Percentiles rank a stretch among this genome's conserved stretches.
Conservation (phyloP, 352 stramenopile species). For the Thalassiosira mediterranea region DNA sequence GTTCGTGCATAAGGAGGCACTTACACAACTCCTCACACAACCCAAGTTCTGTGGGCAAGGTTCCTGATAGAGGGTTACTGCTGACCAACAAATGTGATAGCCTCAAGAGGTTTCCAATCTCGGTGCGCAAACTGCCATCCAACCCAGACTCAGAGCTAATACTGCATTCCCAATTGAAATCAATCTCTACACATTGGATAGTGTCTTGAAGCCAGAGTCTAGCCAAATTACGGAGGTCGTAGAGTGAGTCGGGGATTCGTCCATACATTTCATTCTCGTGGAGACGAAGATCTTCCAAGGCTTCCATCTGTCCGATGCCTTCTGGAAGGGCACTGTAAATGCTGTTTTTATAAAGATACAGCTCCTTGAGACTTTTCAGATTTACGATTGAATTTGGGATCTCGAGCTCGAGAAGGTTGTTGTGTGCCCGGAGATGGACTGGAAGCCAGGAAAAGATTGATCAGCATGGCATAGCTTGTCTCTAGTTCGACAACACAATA, state of each 20-base stretch:
- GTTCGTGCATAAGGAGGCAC: no score
- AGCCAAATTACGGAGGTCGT: slow-evolving; percentile 24
- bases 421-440: slow-evolving; percentile 26
- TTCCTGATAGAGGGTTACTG: slow-evolving; percentile 29
- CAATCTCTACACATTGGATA: slow-evolving; percentile 16
- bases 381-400: slow-evolving; percentile 26
- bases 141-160: slow-evolving; percentile 36
- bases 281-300: slow-evolving; percentile 41
- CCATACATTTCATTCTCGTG: slow-evolving; percentile 38
- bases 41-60: slow-evolving; percentile 18
- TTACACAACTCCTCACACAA: slow-evolving; percentile 42
- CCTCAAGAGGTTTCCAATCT: slow-evolving; percentile 49
- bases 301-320: slow-evolving; percentile 38
- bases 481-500: no score
- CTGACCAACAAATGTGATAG: slow-evolving; percentile 34
- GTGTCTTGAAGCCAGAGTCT: slow-evolving; percentile 44
- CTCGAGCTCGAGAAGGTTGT: slow-evolving; percentile 24
- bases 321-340: slow-evolving; percentile 26
- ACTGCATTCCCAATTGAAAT: slow-evolving; percentile 22
- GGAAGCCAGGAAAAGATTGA: no score
- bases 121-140: slow-evolving; percentile 41
- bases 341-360: slow-evolving; percentile 43
- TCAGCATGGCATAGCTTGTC: no score
- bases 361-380: slow-evolving; percentile 28
- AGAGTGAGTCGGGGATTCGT: slow-evolving; percentile 36